These are phyloP conservation scores for Populus nigra DNA, from an alignment of 345 rosid genomes.

Conservation along the genomic window DNA sequence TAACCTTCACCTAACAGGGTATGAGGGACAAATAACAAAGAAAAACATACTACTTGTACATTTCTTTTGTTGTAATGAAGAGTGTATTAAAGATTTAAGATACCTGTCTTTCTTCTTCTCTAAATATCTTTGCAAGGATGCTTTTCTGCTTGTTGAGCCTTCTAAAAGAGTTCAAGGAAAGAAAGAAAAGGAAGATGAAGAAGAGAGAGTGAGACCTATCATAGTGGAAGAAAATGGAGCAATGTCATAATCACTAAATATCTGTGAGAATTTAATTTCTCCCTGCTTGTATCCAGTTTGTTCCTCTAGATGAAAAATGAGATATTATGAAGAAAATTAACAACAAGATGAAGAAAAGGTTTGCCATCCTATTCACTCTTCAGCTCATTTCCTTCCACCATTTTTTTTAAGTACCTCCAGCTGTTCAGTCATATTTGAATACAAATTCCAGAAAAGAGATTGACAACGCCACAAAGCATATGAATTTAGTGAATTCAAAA, in stretches of 20 bases:
- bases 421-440: not conserved
- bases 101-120: slow-evolving; percentile 38
- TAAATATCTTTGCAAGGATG: slow-evolving; percentile 33
- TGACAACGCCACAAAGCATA: not conserved
- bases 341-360: not conserved
- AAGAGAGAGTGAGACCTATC: not conserved
- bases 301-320: not conserved
- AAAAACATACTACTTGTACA: slow-evolving; percentile 13
- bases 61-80: slow-evolving; percentile 2
- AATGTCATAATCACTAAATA: not conserved
- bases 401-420: slow-evolving; percentile 1
- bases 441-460: not conserved
- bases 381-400: not conserved
- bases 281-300: not conserved
- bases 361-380: not conserved
- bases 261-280: not conserved
- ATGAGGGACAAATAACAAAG: slow-evolving; percentile 32
- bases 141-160: slow-evolving; percentile 30
- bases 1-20: slow-evolving; percentile 52
- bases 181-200: not conserved
- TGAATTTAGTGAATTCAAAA: not conserved
- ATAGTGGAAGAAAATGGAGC: not conserved
- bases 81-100: slow-evolving; percentile 17
- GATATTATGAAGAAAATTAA: not conserved
- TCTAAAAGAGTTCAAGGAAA: slow-evolving; percentile 13